These are phyloP conservation scores for Chimonanthus praecox DNA, from an alignment of 164 flowering plant species.

Conservation along the genomic window DNA sequence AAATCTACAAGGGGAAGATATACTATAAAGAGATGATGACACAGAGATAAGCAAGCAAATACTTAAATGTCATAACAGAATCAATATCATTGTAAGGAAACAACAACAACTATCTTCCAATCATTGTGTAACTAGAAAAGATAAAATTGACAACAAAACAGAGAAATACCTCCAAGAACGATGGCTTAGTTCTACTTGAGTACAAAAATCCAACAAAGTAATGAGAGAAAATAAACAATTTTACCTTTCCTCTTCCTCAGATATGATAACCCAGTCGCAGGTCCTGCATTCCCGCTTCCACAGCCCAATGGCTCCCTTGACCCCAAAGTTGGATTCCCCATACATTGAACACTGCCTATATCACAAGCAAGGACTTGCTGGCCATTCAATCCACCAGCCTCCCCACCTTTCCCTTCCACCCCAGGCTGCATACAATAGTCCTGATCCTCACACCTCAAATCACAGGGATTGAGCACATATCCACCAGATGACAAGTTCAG, in stretches of 20 bases:
- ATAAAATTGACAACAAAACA: too few species aligned
- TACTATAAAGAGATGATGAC: too few species aligned
- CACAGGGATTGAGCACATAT: slow-evolving; percentile 64
- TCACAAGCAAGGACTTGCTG: slow-evolving; percentile 58
- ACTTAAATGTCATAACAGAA: too few species aligned
- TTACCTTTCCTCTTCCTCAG: slow-evolving; percentile 54
- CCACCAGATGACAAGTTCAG: slow-evolving; percentile 27
- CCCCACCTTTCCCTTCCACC: slow-evolving; percentile 32
- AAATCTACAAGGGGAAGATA: not conserved
- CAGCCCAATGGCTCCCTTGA: slow-evolving; percentile 34
- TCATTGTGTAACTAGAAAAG: too few species aligned
- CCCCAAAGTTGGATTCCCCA: slow-evolving; percentile 28
- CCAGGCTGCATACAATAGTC: slow-evolving; percentile 58
- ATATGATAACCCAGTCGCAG: slow-evolving; percentile 19
- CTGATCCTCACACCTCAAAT: slow-evolving; percentile 65
- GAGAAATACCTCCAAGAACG: not conserved
- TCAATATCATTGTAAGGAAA: too few species aligned
- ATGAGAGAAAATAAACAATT: not conserved
- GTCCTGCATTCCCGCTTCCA: slow-evolving; percentile 24
- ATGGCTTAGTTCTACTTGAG: not conserved
- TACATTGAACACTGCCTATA: slow-evolving; percentile 56
- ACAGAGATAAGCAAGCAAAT: too few species aligned
- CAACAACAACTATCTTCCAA: too few species aligned
- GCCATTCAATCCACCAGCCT: slow-evolving; percentile 29
- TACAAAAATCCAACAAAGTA: not conserved